Base-by-base conservation (phyloP, 768 basidiomycete genomes). In the Naganishia randhawae region DNA sequence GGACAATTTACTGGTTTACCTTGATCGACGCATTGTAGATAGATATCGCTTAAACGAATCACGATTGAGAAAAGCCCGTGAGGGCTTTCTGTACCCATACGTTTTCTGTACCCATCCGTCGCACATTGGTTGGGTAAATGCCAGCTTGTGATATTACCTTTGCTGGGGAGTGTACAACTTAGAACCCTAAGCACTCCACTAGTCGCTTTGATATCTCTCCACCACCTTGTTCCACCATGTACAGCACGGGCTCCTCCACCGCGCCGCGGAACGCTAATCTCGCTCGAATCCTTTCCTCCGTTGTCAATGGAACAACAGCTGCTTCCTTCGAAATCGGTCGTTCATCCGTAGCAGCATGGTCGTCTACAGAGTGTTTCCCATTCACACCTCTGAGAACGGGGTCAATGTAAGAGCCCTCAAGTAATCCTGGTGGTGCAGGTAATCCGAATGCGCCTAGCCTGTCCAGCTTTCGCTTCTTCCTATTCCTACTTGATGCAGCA, bases 361-460 rank as follows among this genome's bases (percentile, higher is more conserved):
- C 25, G n/a, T 48, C 45, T 22, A 4, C 45, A 48, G 45, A 48
- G n/a, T 32, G 6, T n/a, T n/a, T n/a, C 10, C 37, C 57, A 41
- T 61, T 61, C n/a, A 27, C 39, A 5, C 17, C 35, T n/a, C 19
- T 14, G 22, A 61, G 57, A 2, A 22, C n/a, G 1, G 57, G 57
- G 37, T 61, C 57, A 14, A 61, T 41, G 32, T 41, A 39, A 9
- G 57, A 39, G 22, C 57, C 57, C 2, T 91, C 89, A 41, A 90
- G 82, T 25, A 90, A 64, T 0, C 89, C 71, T 2, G 73, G 74
- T 33, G 78, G 78, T 6, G 78, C 91, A 6, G 93, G 93, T 78
- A 95, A 91, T 0, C 92, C 92, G 78, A 93, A 95, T 71, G 90
- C 89, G 67, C 94, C 91, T 25, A 85, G 88, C 74, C 90, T 88